Base-by-base conservation (phyloP, 164 flowering plant genomes). In the Liquidambar formosana region DNA sequence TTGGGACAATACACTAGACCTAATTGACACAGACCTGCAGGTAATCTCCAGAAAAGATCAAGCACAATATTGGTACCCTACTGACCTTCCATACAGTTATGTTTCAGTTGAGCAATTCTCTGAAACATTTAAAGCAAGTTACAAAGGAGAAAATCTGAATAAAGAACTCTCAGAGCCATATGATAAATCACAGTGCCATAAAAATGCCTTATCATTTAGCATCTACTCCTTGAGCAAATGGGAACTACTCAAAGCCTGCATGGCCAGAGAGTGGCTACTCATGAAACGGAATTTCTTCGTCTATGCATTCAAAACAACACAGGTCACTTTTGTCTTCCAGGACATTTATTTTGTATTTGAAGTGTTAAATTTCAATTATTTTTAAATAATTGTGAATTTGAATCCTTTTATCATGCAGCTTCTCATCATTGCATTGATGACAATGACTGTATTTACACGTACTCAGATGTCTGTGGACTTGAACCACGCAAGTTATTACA, bases 41-140 rank as follows among this genome's bases (percentile, higher is more conserved):
- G 85, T 88, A 25, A 76, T 82, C 65, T 88, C 92, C 19, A 78
- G 56, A 69, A 88, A 83, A 65, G 92, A 88, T 73, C 89, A 88
- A 72, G 80, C 67, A 46, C 92, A 86, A 59, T 84, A 85, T 66
- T 88, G 89, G 92, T 56, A 25, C 62, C 68, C 41, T 4, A 47
- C 66, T 19, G 76, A 81, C 18, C 58, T 43, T 16, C 82, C 87
- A 4, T 80, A 87, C 76, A 76, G 47, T 25, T 85, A 83, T 65
- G 71, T 83, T 59, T 73, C 87, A 16, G 82, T 76, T 9, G 79
- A 76, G 69, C 69, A 80, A 44, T 78, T 87, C 61, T 62, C 70
- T 28, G 65, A 71, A 38, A 81, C 44, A 47, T 87, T 85, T 72
- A 75, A 69, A 74, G 61, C 66, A 70, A 70, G 73, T 63, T 12